These are phyloP conservation scores for Clonostachys chloroleuca DNA, from an alignment of 2,329 filamentous ascomycete species.

Conservation along the genomic window DNA sequence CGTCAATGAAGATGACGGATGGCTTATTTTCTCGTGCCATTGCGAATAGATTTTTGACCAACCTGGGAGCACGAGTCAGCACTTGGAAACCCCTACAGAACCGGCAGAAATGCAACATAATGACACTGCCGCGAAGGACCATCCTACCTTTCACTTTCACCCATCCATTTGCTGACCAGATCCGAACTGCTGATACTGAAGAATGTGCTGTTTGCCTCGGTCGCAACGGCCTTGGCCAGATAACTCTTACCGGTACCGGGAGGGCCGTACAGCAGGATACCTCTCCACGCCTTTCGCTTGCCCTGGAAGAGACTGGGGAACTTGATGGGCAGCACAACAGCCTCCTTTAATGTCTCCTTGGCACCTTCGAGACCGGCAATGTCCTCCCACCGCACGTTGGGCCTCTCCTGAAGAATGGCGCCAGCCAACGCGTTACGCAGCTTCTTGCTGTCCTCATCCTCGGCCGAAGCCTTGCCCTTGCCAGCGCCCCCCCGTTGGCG, in stretches of 20 bases:
- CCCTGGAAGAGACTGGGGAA: slow-evolving; percentile 95
- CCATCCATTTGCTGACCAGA: slow-evolving; percentile 99
- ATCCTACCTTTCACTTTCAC: slow-evolving; percentile 86
- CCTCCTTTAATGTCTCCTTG: slow-evolving; percentile 96
- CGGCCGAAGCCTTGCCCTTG: slow-evolving; percentile 58
- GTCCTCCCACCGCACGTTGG: slow-evolving; percentile 97
- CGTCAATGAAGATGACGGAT: slow-evolving; percentile 97
- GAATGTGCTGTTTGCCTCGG: slow-evolving; percentile 97
- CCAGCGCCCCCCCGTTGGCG: slow-evolving; percentile 64
- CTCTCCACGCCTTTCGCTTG: slow-evolving; percentile 97
- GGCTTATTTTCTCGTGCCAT: slow-evolving; percentile 98
- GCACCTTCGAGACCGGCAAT: slow-evolving; percentile 91
- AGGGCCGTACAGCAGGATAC: slow-evolving; percentile 91
- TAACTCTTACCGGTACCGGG: slow-evolving; percentile 98
- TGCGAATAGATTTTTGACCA: slow-evolving; percentile 94
- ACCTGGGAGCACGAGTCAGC: slow-evolving; percentile 37
- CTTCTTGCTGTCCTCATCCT: slow-evolving; percentile 94
- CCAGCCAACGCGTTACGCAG: slow-evolving; percentile 84
- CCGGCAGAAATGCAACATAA: neutral
- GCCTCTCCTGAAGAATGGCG: slow-evolving; percentile 90
- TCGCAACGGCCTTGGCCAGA: slow-evolving; percentile 93
- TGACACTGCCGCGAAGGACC: neutral
- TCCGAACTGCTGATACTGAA: slow-evolving; percentile 98
- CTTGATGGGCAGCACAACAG: slow-evolving; percentile 95
- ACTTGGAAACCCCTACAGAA: neutral